A percentile compares a stretch with the other conserved stretches of the same genome.
These are phyloP conservation scores for Diaporthe batatas DNA, from an alignment of 2,329 filamentous ascomycete genomes.

Conservation along the genomic window DNA sequence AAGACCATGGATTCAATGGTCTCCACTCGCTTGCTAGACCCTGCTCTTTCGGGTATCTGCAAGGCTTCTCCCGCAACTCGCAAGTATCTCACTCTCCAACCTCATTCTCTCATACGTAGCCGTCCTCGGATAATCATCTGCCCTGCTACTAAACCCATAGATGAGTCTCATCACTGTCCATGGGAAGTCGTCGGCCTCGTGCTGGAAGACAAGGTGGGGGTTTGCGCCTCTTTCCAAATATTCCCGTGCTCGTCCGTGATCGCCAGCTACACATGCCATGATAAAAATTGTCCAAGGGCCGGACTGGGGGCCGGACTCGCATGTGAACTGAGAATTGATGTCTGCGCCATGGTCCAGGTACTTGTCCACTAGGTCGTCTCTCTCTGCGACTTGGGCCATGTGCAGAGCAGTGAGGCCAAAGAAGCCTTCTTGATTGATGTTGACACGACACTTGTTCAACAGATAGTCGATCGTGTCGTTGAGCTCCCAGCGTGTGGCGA, in stretches of 20 bases:
- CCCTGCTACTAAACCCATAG: neutral
- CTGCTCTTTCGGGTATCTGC: no score
- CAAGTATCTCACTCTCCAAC: neutral
- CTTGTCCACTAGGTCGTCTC: neutral
- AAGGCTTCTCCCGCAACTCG: no score
- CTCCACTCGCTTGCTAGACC: no score
- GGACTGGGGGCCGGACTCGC: no score
- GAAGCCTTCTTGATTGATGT: rapidly evolving
- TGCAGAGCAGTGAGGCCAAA: neutral
- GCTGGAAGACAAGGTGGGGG: neutral
- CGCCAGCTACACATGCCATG: neutral
- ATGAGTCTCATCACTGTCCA: conserved; percentile 5
- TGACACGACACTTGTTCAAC: neutral
- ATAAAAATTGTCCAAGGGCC: conserved; percentile 3
- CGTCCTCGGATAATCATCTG: no score
- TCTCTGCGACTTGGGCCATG: neutral
- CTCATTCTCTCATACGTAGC: neutral
- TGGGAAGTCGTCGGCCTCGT: no score
- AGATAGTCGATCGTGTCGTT: neutral
- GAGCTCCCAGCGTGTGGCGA: neutral
- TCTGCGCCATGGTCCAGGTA: neutral
- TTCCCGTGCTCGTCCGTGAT: neutral
- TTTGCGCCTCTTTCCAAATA: neutral
- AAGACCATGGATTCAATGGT: no score
- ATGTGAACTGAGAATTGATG: neutral